Evolutionary conservation across 148 eudicot species (phyloP).

Genomic region (Rhododendron ovatum): DNA sequence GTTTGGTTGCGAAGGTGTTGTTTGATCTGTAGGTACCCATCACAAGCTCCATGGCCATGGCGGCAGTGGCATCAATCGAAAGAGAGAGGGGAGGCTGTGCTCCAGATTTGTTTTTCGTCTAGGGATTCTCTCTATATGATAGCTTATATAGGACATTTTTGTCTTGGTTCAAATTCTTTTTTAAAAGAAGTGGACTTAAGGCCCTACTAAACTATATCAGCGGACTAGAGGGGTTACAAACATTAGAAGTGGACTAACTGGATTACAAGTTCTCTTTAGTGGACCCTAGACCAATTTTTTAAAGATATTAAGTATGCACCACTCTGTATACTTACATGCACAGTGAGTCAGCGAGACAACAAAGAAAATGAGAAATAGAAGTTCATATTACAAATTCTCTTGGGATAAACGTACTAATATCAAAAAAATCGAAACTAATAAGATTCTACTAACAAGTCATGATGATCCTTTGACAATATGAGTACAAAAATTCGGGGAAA

Average conservation of each 20-base stretch:
- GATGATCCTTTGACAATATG: neutral
- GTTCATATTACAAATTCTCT: neutral
- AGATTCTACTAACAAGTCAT: neutral
- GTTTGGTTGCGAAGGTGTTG: slow-evolving; percentile 9
- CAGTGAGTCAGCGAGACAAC: neutral
- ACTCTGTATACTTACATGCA: neutral
- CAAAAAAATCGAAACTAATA: neutral
- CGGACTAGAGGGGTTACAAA: too few relatives aligned
- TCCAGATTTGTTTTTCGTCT: too few relatives aligned
- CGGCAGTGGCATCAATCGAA: neutral
- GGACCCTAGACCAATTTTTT: too few relatives aligned
- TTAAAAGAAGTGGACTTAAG: too few relatives aligned
- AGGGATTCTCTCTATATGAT: too few relatives aligned
- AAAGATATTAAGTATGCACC: neutral
- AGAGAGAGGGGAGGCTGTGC: neutral
- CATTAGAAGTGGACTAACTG: too few relatives aligned
- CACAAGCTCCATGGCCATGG: slow-evolving; percentile 72
- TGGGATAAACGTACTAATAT: neutral
- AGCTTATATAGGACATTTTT: too few relatives aligned
- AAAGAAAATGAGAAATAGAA: neutral
- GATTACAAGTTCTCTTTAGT: too few relatives aligned
- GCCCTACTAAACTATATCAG: too few relatives aligned
- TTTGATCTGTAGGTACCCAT: slow-evolving; percentile 21
- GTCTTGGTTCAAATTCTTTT: too few relatives aligned
- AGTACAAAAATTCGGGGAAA: neutral